A percentile compares a stretch with the other conserved stretches of the same genome.
These are phyloP conservation scores for Salix suchowensis DNA, from an alignment of 345 rosid genomes.

Conservation along the genomic window DNA sequence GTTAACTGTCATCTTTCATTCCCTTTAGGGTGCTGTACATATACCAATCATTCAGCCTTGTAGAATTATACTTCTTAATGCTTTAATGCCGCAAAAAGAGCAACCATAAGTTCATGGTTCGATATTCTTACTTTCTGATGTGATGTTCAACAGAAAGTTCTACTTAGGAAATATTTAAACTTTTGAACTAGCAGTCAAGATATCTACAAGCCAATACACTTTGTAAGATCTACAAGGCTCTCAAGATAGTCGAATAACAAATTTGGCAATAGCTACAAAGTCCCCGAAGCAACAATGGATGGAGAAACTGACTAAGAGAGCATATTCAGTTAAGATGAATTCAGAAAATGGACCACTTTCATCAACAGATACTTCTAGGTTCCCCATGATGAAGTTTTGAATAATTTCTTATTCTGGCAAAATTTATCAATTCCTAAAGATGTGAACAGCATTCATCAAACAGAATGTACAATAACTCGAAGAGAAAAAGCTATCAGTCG, in stretches of 20 bases:
- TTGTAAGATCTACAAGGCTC: not conserved
- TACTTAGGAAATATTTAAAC: not conserved
- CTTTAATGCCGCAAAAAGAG: not conserved
- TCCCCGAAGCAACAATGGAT: not conserved
- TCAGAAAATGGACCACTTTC: not conserved
- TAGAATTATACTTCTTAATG: not conserved
- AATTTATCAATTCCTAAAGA: not conserved
- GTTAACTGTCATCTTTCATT: not conserved
- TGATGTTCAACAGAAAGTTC: not conserved
- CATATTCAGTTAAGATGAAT: not conserved
- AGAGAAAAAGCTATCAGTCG: not conserved
- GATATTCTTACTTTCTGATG: not conserved
- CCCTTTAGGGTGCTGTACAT: not conserved
- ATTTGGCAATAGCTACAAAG: not conserved
- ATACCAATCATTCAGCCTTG: not conserved
- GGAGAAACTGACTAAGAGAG: not conserved
- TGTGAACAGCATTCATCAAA: not conserved
- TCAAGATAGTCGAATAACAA: not conserved
- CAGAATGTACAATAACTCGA: not conserved
- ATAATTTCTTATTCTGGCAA: not conserved
- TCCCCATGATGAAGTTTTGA: not conserved
- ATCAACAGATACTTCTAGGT: not conserved
- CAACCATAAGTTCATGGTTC: not conserved
- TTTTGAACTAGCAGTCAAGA: not conserved
- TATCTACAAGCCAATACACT: not conserved